These are phyloP conservation scores for Malus orientalis DNA, from an alignment of 306 rosid species.

Conservation along the genomic window DNA sequence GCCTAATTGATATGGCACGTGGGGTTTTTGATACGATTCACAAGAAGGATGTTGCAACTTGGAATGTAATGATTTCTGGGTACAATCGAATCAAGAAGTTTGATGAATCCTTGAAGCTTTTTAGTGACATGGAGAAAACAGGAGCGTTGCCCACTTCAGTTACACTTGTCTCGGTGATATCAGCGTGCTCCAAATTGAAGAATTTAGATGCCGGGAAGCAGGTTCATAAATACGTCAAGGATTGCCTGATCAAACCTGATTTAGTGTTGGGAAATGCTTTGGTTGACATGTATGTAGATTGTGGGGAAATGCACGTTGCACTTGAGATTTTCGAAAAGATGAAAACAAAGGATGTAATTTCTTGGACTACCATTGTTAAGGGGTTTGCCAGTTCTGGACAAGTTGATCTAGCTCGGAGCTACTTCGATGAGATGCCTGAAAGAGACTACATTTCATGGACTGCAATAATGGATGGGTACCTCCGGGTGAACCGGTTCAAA, in stretches of 20 bases:
- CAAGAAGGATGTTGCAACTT: slow-evolving; percentile 58
- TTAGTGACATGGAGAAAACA: slow-evolving; percentile 48
- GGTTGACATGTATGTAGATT: slow-evolving; percentile 69
- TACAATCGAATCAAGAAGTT: slow-evolving; percentile 54
- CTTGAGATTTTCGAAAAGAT: slow-evolving; percentile 47
- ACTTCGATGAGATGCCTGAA: slow-evolving; percentile 64
- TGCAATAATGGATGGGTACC: slow-evolving; percentile 79
- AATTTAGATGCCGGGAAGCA: slow-evolving; percentile 59
- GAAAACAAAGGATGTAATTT: slow-evolving; percentile 72
- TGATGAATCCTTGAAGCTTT: slow-evolving; percentile 57
- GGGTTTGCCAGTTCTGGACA: slow-evolving; percentile 56
- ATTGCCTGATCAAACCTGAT: slow-evolving; percentile 35
- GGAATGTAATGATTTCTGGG: slow-evolving; percentile 80
- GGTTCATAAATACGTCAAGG: slow-evolving; percentile 34
- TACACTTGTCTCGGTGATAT: slow-evolving; percentile 61
- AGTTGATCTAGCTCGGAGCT: slow-evolving; percentile 55
- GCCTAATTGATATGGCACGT: slow-evolving; percentile 52
- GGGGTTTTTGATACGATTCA: slow-evolving; percentile 42
- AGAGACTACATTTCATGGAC: slow-evolving; percentile 87
- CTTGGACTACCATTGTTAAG: slow-evolving; percentile 73
- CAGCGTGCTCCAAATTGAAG: slow-evolving; percentile 74
- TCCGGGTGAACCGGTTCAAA: slow-evolving; percentile 56
- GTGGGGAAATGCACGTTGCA: slow-evolving; percentile 64
- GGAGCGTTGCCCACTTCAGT: slow-evolving; percentile 61
- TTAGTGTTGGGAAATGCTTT: slow-evolving; percentile 65